phyloP scores from a whole-genome alignment of 2,329 filamentous ascomycete species.

The Phialophora macrospora region DNA sequence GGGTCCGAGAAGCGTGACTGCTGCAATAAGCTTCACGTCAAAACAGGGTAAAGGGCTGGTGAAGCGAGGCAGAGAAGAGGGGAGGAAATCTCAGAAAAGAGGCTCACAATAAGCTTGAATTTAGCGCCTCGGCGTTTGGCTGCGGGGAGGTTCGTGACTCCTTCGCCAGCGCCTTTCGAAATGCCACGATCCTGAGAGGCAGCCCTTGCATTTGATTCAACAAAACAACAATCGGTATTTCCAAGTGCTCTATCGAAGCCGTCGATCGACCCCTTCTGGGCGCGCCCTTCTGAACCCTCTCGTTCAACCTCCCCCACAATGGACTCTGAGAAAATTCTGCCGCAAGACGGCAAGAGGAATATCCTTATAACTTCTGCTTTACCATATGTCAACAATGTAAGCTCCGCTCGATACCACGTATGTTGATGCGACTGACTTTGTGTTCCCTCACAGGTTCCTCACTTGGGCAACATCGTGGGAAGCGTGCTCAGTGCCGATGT shows the following conservation, averaged over 20 bases:
- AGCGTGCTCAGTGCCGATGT: slow-evolving; percentile 88
- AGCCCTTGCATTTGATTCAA: background rate
- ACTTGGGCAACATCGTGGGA: slow-evolving; percentile 87
- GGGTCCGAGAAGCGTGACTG: no score
- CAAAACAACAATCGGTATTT: background rate
- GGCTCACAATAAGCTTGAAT: slow-evolving; percentile 32
- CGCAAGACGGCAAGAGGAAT: slow-evolving; percentile 77
- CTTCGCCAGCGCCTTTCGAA: background rate
- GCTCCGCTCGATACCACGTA: background rate
- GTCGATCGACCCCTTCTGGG: background rate
- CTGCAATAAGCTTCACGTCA: background rate
- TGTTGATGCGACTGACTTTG: slow-evolving; percentile 6
- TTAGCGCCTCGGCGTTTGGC: slow-evolving; percentile 21
- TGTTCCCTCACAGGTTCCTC: slow-evolving; percentile 68
- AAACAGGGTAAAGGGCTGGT: background rate
- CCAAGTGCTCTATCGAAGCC: background rate
- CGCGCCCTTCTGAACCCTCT: background rate
- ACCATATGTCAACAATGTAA: slow-evolving; percentile 76
- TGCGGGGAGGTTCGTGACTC: slow-evolving; percentile 19
- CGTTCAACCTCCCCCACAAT: slow-evolving; percentile 30
- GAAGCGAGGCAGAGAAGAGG: background rate
- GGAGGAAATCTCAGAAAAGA: slow-evolving; percentile 3
- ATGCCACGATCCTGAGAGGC: background rate
- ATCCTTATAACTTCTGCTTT: slow-evolving; percentile 90
- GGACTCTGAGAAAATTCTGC: slow-evolving; percentile 57